These are phyloP conservation scores for cucumber (Cucumis sativus) DNA, from an alignment of 306 rosid genomes.

Conservation along the genomic window DNA sequence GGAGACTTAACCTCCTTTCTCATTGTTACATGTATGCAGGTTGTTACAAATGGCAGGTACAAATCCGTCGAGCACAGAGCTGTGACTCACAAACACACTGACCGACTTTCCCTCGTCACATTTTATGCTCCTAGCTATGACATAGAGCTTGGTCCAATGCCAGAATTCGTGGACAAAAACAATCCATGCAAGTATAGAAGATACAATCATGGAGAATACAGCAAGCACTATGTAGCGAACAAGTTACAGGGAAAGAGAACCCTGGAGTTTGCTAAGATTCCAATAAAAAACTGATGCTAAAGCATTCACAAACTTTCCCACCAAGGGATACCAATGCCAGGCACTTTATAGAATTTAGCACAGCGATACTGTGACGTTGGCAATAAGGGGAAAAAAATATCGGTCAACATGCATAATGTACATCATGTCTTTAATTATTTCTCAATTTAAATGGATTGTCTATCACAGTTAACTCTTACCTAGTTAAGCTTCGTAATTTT, in stretches of 20 bases:
- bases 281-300: slow-evolving; percentile 20
- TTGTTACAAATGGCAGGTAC: slow-evolving; percentile 86
- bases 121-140: slow-evolving; percentile 94
- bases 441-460: slow-evolving; percentile 17
- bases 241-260: slow-evolving; percentile 84
- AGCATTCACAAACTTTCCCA: slow-evolving; percentile 17
- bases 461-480: slow-evolving; percentile 7
- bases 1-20: not conserved
- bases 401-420: slow-evolving; percentile 16
- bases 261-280: slow-evolving; percentile 69
- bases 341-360: not conserved
- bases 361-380: slow-evolving; percentile 3
- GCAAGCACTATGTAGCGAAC: slow-evolving; percentile 72
- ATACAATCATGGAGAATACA: slow-evolving; percentile 92
- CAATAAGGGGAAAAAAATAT: slow-evolving; percentile 13
- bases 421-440: slow-evolving; percentile 13
- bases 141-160: slow-evolving; percentile 74
- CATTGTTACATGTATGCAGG: slow-evolving; percentile 26
- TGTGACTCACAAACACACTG: slow-evolving; percentile 57
- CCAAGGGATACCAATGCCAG: slow-evolving; percentile 19
- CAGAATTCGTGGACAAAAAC: slow-evolving; percentile 49
- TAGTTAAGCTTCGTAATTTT: slow-evolving; percentile 10
- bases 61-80: slow-evolving; percentile 98
- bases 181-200: slow-evolving; percentile 60
- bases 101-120: slow-evolving; percentile 71